A percentile compares a stretch with the other conserved stretches of the same genome.
phyloP scores from a whole-genome alignment of 2,329 filamentous ascomycete genomes.

The Trichoderma lentiforme region DNA sequence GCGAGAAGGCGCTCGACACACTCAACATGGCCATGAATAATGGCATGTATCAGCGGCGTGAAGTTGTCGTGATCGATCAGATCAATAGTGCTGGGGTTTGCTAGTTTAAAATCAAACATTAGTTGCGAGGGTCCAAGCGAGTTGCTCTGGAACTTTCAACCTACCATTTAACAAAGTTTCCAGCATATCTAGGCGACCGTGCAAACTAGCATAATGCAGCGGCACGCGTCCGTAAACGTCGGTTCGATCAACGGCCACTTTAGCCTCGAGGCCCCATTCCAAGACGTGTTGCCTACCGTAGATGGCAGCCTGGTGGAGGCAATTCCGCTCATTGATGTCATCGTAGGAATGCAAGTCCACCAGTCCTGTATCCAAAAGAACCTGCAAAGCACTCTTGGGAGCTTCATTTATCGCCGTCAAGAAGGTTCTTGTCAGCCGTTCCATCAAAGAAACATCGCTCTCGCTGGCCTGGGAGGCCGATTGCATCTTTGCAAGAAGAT shows the following conservation, averaged over 20 bases:
- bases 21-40: conserved; percentile 78
- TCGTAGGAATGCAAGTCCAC: conserved; percentile 93
- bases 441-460: conserved; percentile 55
- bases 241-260: conserved; percentile 72
- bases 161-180: conserved; percentile 65
- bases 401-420: conserved; percentile 85
- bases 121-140: too few species aligned
- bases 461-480: conserved; percentile 53
- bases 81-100: conserved; percentile 73
- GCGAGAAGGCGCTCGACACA: conserved; percentile 77
- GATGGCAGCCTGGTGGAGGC: conserved; percentile 93
- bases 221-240: conserved; percentile 95
- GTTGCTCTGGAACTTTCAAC: conserved; percentile 13
- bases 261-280: conserved; percentile 67
- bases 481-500: conserved; percentile 74
- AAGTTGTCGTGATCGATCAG: conserved; percentile 95
- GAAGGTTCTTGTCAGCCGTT: conserved; percentile 86
- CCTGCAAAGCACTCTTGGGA: conserved; percentile 68
- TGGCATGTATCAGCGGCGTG: conserved; percentile 90
- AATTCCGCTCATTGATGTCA: conserved; percentile 96
- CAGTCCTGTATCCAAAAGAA: conserved; percentile 74
- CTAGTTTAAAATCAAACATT: conserved; percentile 31
- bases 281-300: conserved; percentile 82
- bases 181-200: conserved; percentile 82
- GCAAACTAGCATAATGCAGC: conserved; percentile 93